Evolutionary conservation across 2,329 filamentous ascomycete species (phyloP), one percentile per base, ranked within the genome.

Genomic region (Talaromyces funiculosus): DNA sequence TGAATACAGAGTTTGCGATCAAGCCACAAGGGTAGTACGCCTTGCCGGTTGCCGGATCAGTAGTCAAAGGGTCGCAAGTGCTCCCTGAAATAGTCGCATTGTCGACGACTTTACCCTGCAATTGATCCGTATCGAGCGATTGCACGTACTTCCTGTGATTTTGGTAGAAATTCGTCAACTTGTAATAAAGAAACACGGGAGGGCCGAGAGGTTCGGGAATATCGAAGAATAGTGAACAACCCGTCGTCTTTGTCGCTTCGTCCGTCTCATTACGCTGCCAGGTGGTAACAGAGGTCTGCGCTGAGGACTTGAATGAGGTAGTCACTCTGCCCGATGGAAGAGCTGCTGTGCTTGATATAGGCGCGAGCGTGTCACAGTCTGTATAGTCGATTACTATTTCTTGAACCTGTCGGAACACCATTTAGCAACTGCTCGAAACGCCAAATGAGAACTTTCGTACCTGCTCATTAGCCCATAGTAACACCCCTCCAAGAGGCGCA

Each of bases 111-210:
- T 86, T 80, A 49, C 92, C 94, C 66, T 88, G 89, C 57, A 99
- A 81, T 75, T 99, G 94, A 57, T 90, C 82, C 61, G 87, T 83
- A 70, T 92, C 89, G 69, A 96, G 89, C 1, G 90, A 96, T 71
- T 91, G 90, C 63, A 97, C 94, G 68, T 99, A 99, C 75, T 93
- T 88, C 66, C 94, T 89, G 73, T 99, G 94, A 73, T 99, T 99
- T 77, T 99, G 94, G 80, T 97, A 97, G 79, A 99, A 99, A 78
- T 97, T 96, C 61, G 91, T 93, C 64, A 99, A 86, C 67, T 89
- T 89, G 76, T 99, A 99, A 80, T 97, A 99, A 75, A 97, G 86
- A 63, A 93, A 84, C 10, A 99, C 90, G 0, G 93, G 92, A 1
- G 92, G 85, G 3, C 83, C 81, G 75, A 99, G 87, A 61, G 86